Percentiles rank a stretch among this genome's conserved stretches.
phyloP scores from a whole-genome alignment of 768 basidiomycete genomes.

The Arthromyces matolae region DNA sequence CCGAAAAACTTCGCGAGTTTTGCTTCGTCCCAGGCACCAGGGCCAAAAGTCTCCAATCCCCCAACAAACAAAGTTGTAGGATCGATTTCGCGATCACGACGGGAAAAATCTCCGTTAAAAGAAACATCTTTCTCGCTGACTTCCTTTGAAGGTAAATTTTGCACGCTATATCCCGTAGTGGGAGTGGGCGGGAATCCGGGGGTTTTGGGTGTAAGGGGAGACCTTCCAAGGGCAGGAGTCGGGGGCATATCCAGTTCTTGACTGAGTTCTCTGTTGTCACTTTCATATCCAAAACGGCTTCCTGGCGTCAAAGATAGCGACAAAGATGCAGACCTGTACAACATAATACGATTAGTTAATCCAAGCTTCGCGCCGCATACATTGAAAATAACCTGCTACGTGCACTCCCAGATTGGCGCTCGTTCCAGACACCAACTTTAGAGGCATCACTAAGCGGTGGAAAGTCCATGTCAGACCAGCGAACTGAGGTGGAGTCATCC shows the following conservation, averaged over 20 bases:
- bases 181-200: constrained; percentile 51
- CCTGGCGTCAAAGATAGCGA: constrained; percentile 7
- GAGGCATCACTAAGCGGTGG: constrained; percentile 32
- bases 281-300: constrained; percentile 5
- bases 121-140: constrained; percentile 22
- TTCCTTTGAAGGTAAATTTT: constrained; percentile 24
- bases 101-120: constrained; percentile 13
- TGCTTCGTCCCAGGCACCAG: constrained; percentile 65
- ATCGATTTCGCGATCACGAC: constrained; percentile 47
- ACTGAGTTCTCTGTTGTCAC: constrained; percentile 18
- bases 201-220: constrained; percentile 49
- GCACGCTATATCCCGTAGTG: constrained; percentile 34
- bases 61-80: constrained; percentile 75
- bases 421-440: constrained; percentile 28
- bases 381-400: constrained; percentile 9
- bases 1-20: constrained; percentile 57
- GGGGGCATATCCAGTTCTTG: constrained; percentile 40
- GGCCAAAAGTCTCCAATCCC: constrained; percentile 62
- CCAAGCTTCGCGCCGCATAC: too few species aligned
- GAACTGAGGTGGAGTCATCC: constrained; percentile 9
- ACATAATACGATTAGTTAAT: too few species aligned
- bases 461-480: constrained; percentile 35
- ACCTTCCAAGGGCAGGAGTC: constrained; percentile 44
- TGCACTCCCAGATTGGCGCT: constrained; percentile 9
- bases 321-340: constrained; percentile 16